These are phyloP conservation scores for Chlamydomonas applanata DNA, from an alignment of 139 green algal species.

Conservation along the genomic window DNA sequence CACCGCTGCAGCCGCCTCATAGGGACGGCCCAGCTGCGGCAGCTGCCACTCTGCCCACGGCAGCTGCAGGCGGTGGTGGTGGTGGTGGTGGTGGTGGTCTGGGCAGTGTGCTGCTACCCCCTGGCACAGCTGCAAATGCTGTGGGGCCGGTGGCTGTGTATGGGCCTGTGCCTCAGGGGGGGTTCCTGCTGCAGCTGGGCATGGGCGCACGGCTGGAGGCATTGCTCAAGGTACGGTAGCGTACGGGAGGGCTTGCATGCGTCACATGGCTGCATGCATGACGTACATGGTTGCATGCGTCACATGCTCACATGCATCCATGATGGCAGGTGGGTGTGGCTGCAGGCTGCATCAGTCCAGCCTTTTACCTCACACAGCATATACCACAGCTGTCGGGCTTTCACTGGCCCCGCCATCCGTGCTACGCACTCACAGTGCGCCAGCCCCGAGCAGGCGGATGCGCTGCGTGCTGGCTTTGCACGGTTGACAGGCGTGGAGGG, in stretches of 20 bases:
- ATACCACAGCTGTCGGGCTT: not conserved
- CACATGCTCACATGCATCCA: no score
- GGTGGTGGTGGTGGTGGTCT: no score
- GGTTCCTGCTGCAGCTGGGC: constrained; percentile 74
- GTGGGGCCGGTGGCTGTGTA: constrained; percentile 34
- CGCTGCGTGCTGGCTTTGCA: constrained; percentile 35
- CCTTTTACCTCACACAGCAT: no score
- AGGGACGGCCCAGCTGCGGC: no score
- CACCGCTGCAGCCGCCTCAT: constrained; percentile 7
- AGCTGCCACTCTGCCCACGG: no score
- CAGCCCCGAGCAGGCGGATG: constrained; percentile 19
- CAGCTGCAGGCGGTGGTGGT: no score
- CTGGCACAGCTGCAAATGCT: no score
- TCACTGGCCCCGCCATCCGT: not conserved
- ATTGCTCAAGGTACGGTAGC: constrained; percentile 21
- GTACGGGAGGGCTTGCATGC: not conserved
- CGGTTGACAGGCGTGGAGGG: constrained; percentile 29
- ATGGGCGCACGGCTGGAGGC: constrained; percentile 65
- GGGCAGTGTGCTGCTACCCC: no score
- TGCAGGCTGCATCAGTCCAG: no score
- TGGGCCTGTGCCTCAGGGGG: constrained; percentile 72
- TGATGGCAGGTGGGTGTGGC: no score
- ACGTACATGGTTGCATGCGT: not conserved
- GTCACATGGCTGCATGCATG: no score
- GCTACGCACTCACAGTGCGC: constrained; percentile 15